Percentiles rank a stretch among this genome's conserved stretches.
These are phyloP conservation scores for Medicago ruthenica DNA, from an alignment of 306 rosid species.

Conservation along the genomic window DNA sequence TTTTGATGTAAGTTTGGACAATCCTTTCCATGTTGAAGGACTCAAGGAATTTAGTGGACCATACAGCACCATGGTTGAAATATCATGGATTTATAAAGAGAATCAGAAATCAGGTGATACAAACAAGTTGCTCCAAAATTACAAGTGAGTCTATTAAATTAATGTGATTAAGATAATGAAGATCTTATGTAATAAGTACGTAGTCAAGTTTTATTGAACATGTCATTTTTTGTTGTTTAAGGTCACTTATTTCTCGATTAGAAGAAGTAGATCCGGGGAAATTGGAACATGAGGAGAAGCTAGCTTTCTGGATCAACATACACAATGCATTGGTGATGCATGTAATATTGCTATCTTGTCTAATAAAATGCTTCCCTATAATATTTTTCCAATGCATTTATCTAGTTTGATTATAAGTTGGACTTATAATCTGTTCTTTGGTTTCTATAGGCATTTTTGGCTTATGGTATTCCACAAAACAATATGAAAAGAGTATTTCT, in stretches of 20 bases:
- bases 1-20: conserved; percentile 78
- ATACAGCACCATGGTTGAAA: conserved; percentile 97
- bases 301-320: conserved; percentile 95
- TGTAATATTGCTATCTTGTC: conserved; percentile 51
- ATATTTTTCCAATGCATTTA: conserved; percentile 21
- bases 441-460: conserved; percentile 86
- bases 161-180: conserved; percentile 12
- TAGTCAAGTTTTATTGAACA: conserved; percentile 18
- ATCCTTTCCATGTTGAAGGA: conserved; percentile 91
- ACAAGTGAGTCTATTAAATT: conserved; percentile 60
- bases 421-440: conserved; percentile 31
- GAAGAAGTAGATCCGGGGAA: conserved; percentile 82
- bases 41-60: conserved; percentile 97
- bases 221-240: conserved; percentile 47
- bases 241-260: conserved; percentile 74
- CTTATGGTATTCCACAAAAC: conserved; percentile 94
- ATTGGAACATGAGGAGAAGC: conserved; percentile 85
- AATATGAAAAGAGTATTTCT: conserved; percentile 76
- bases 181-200: not conserved
- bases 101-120: conserved; percentile 70
- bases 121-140: conserved; percentile 80
- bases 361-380: not conserved
- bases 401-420: conserved; percentile 6
- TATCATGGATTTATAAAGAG: conserved; percentile 85
- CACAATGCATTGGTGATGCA: conserved; percentile 99